Percentiles rank a stretch among this genome's conserved stretches.
Evolutionary conservation across 331 rosid genomes (phyloP).

Genomic region (Prunus yedoensis): DNA sequence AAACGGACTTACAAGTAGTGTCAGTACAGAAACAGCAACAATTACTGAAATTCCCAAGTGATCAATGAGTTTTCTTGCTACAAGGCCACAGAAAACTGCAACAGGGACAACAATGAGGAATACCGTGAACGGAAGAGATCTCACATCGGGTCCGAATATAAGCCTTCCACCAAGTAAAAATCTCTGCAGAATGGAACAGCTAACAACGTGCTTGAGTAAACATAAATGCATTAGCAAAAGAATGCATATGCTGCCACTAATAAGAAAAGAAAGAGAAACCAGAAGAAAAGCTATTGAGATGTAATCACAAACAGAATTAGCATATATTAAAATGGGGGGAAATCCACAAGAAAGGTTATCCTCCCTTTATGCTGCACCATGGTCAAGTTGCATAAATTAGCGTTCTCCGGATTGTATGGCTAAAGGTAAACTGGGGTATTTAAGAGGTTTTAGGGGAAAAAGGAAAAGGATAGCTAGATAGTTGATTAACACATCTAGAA

Average conservation of each 20-base stretch:
- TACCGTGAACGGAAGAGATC: conserved; percentile 31
- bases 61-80: conserved; percentile 31
- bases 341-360: neutral
- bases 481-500: too few relatives aligned
- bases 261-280: neutral
- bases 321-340: neutral
- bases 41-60: conserved; percentile 34
- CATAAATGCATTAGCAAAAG: neutral
- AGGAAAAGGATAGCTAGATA: neutral
- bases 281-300: neutral
- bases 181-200: conserved; percentile 24
- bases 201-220: neutral
- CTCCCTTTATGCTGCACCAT: neutral
- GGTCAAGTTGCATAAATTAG: neutral
- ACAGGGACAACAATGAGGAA: conserved; percentile 30
- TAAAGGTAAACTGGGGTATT: too few relatives aligned
- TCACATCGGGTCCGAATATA: conserved; percentile 41
- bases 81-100: conserved; percentile 34
- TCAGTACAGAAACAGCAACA: conserved; percentile 15
- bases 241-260: conserved; percentile 3
- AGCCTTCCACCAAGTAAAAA: conserved; percentile 41
- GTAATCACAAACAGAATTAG: neutral
- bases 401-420: too few relatives aligned
- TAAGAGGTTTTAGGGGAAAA: neutral
- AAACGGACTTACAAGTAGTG: conserved; percentile 22